These are phyloP conservation scores for Pinus tabuliformis DNA, from an alignment of 75 land plant genomes.

Conservation along the genomic window DNA sequence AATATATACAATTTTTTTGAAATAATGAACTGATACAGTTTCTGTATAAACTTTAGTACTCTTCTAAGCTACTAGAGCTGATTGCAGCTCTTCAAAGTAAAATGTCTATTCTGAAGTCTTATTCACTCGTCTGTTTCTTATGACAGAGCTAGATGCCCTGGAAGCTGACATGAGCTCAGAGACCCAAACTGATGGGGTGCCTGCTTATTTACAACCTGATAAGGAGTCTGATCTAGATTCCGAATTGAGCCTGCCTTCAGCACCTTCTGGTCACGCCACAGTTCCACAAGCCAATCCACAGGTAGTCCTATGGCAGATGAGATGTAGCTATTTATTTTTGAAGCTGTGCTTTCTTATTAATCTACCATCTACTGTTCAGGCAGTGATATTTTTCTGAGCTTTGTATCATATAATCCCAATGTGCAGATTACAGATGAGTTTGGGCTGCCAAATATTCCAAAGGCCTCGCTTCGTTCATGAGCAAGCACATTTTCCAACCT, in stretches of 20 bases:
- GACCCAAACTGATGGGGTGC: slow-evolving; percentile 64
- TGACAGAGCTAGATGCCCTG: slow-evolving; percentile 91
- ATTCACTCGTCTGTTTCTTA: background rate
- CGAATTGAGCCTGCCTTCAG: slow-evolving; percentile 86
- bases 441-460: slow-evolving; percentile 87
- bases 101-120: background rate
- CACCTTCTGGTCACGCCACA: slow-evolving; percentile 69
- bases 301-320: slow-evolving; percentile 21
- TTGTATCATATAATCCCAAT: background rate
- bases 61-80: no score
- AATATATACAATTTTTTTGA: no score
- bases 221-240: slow-evolving; percentile 77
- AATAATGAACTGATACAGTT: no score
- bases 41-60: no score
- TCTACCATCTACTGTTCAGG: background rate
- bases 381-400: background rate
- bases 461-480: slow-evolving; percentile 67
- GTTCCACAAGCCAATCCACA: slow-evolving; percentile 48
- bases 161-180: slow-evolving; percentile 95
- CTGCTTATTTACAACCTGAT: slow-evolving; percentile 94
- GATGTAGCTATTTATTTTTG: background rate
- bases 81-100: background rate
- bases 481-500: background rate
- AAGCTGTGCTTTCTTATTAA: background rate
- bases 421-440: slow-evolving; percentile 82